A percentile compares a stretch with the other conserved stretches of the same genome.
Conservation (phyloP, 257 asterid genomes). For the Forsythia viridissima region DNA sequence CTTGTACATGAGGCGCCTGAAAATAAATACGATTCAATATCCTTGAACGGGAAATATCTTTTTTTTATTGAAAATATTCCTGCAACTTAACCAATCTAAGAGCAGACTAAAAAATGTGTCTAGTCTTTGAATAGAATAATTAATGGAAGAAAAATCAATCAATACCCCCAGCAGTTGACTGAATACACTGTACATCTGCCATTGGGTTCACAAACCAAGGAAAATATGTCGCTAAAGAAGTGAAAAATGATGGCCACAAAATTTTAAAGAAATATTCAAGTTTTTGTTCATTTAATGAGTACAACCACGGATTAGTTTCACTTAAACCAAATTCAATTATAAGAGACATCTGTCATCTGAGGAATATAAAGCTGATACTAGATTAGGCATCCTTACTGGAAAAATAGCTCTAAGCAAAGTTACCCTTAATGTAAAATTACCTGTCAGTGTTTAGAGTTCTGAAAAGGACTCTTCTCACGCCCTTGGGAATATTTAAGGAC, state of each 20-base stretch:
- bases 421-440: slow-evolving; percentile 32
- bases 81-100: background rate
- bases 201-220: background rate
- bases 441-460: slow-evolving; percentile 96
- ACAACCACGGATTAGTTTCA: background rate
- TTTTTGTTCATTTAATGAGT: background rate
- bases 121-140: background rate
- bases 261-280: background rate
- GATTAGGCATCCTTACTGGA: background rate
- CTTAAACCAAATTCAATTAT: background rate
- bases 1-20: slow-evolving; percentile 86
- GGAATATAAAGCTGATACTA: background rate
- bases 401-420: slow-evolving; percentile 7
- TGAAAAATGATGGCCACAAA: background rate
- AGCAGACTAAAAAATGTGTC: background rate
- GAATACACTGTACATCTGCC: no score
- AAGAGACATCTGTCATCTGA: background rate
- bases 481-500: slow-evolving; percentile 83
- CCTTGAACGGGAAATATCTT: background rate
- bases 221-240: background rate
- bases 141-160: background rate
- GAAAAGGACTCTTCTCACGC: slow-evolving; percentile 89
- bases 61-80: background rate
- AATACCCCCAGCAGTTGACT: background rate
- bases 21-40: slow-evolving; percentile 16